phyloP scores from a whole-genome alignment of 75 land plant genomes.

The Pinus albicaulis region DNA sequence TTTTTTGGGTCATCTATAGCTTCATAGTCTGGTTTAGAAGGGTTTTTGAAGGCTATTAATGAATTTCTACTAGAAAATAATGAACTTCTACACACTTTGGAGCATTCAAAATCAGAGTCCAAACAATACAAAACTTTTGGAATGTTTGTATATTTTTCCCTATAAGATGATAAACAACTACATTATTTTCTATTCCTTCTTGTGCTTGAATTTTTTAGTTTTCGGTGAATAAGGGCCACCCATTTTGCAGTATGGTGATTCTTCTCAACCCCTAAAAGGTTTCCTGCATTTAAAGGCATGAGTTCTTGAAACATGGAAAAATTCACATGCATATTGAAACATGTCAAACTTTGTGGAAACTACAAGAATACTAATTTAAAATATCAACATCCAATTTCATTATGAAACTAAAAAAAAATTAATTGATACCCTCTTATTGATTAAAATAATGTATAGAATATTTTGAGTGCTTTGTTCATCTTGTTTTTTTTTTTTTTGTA shows the following conservation, averaged over 20 bases:
- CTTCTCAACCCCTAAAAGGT: constrained; percentile 45
- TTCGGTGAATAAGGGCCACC: constrained; percentile 32
- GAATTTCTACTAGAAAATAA: too few relatives aligned
- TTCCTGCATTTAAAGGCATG: constrained; percentile 60
- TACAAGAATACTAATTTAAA: background rate
- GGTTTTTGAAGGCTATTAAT: background rate
- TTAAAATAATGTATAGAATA: background rate
- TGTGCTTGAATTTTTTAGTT: constrained; percentile 19
- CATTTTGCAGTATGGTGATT: constrained; percentile 39
- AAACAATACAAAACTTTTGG: background rate
- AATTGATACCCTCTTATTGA: background rate
- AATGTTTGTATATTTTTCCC: too few relatives aligned
- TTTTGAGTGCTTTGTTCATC: background rate
- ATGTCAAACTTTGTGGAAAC: constrained; percentile 3
- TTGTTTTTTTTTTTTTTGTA: too few relatives aligned
- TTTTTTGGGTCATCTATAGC: background rate
- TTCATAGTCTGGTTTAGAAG: background rate
- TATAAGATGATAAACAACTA: background rate
- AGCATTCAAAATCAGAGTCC: too few relatives aligned
- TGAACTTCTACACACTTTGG: too few relatives aligned
- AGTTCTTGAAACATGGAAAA: constrained; percentile 63
- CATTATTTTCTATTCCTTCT: background rate
- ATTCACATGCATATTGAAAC: constrained; percentile 21
- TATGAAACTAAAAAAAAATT: background rate
- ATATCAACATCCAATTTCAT: background rate